These are phyloP conservation scores for Lolium perenne DNA, from an alignment of 176 grass and related monocot genomes.

Conservation along the genomic window DNA sequence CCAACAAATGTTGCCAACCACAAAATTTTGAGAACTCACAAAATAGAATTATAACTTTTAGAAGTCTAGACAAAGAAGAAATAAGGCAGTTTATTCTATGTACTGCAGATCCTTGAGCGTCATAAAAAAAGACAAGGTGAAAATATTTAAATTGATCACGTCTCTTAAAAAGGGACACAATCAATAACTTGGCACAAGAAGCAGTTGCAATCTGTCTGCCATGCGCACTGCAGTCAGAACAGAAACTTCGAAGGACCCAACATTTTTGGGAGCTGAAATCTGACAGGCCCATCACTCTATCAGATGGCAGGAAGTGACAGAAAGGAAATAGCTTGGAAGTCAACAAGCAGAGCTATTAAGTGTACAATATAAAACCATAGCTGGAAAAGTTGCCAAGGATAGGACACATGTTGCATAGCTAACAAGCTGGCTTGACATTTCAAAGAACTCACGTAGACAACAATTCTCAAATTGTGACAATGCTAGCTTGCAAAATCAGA, in stretches of 20 bases:
- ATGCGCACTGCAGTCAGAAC: background rate
- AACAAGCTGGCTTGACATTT: background rate
- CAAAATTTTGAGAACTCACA: background rate
- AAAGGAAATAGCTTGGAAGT: background rate
- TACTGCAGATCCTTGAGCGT: background rate
- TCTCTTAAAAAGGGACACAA: background rate
- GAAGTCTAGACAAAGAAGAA: constrained; percentile 12
- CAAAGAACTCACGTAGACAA: constrained; percentile 8
- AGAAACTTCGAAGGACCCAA: constrained; percentile 13
- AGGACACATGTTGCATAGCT: background rate
- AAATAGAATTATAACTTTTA: background rate
- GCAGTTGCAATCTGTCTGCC: background rate
- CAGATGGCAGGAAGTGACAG: background rate
- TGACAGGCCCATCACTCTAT: background rate
- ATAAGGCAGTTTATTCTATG: background rate
- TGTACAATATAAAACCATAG: background rate
- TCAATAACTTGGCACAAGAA: background rate
- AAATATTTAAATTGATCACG: background rate
- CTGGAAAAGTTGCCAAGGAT: background rate
- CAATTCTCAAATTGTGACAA: background rate
- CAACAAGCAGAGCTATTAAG: background rate
- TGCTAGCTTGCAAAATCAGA: background rate
- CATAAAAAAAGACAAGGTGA: background rate
- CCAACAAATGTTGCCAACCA: background rate
- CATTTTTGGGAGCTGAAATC: background rate